phyloP scores from a whole-genome alignment of 1,284 basidiomycete species.

The Ustilago tritici region DNA sequence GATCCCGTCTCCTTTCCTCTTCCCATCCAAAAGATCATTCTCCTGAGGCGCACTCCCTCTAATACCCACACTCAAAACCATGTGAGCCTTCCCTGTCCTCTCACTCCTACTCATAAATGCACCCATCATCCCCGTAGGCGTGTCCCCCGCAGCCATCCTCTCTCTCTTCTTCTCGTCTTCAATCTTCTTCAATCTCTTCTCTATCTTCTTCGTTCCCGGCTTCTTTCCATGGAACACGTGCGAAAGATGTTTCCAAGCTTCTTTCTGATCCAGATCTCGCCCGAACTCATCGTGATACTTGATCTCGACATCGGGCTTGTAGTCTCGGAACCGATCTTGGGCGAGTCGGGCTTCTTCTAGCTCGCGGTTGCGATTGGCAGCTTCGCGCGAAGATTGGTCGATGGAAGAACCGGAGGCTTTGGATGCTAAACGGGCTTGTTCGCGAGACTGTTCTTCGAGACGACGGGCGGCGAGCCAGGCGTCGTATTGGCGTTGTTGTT shows the following conservation, averaged over 20 bases:
- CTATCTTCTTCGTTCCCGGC: constrained; percentile 66
- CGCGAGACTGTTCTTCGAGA: constrained; percentile 79
- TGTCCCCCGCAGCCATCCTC: constrained; percentile 67
- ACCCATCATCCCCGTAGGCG: constrained; percentile 61
- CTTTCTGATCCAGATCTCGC: constrained; percentile 87
- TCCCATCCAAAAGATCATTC: constrained; percentile 54
- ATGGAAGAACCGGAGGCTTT: constrained; percentile 72
- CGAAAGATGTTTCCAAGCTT: constrained; percentile 72
- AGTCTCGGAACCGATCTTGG: constrained; percentile 87
- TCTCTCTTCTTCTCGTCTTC: constrained; percentile 65
- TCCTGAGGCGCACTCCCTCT: constrained; percentile 63
- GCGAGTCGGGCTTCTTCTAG: constrained; percentile 87
- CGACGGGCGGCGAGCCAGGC: constrained; percentile 90
- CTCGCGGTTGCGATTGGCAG: constrained; percentile 90
- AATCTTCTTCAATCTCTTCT: constrained; percentile 62
- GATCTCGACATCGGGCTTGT: constrained; percentile 96
- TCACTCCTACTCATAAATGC: constrained; percentile 64
- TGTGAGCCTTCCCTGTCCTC: constrained; percentile 67
- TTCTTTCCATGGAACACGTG: constrained; percentile 68
- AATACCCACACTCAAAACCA: constrained; percentile 67
- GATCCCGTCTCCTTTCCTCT: constrained; percentile 11
- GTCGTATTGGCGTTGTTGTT: constrained; percentile 84
- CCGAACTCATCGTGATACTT: constrained; percentile 93
- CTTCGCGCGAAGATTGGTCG: constrained; percentile 93
- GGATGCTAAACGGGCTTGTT: constrained; percentile 77